phyloP scores from a whole-genome alignment of 495 filamentous ascomycete species.

The Neurospora terricola region DNA sequence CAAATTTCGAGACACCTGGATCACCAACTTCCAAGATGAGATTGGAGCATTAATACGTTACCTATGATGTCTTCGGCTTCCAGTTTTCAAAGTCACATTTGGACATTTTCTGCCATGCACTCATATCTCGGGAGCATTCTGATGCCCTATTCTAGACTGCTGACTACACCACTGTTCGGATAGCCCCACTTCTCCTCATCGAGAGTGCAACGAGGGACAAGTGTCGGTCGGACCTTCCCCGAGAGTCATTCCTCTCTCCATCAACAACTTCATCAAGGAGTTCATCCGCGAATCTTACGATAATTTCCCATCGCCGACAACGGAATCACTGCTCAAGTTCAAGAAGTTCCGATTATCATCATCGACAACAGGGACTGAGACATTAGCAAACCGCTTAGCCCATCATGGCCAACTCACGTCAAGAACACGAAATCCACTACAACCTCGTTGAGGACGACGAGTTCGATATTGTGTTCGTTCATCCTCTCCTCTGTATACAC shows the following conservation, averaged over 20 bases:
- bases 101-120: neutral
- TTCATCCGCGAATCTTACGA: neutral
- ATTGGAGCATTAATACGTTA: neutral
- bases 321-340: neutral
- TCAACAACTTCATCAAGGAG: neutral
- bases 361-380: neutral
- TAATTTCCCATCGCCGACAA: neutral
- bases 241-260: neutral
- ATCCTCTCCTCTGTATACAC: neutral
- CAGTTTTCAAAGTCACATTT: neutral
- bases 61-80: neutral
- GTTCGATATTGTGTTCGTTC: conserved; percentile 36
- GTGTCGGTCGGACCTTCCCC: neutral
- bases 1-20: neutral
- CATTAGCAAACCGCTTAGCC: neutral
- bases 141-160: neutral
- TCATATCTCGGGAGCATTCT: neutral
- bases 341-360: neutral
- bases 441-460: conserved; percentile 33
- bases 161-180: neutral
- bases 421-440: conserved; percentile 12
- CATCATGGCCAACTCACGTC: neutral
- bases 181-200: neutral
- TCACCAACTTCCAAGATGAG: neutral
- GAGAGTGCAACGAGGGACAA: neutral